phyloP scores from a whole-genome alignment of 805 yeast species.

The Lipomyces sp. region DNA sequence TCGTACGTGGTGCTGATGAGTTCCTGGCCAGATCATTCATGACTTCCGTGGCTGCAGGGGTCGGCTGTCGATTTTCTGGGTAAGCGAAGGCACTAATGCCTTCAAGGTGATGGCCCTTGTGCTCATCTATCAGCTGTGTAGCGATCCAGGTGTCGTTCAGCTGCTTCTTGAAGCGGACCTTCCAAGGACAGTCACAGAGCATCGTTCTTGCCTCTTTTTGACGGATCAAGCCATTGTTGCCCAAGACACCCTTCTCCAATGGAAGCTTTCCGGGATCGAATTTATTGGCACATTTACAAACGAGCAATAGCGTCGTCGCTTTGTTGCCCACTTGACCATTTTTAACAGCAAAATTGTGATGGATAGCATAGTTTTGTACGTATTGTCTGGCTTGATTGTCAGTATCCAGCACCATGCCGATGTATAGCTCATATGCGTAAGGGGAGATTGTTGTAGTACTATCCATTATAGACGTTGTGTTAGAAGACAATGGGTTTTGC shows the following conservation, averaged over 20 bases:
- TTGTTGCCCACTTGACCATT: conserved; percentile 3
- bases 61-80: not conserved
- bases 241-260: not conserved
- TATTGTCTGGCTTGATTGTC: not conserved
- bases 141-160: conserved; percentile 2
- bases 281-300: conserved; percentile 2
- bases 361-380: not conserved
- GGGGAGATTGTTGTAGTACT: not conserved
- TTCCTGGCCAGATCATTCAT: not conserved
- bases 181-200: not conserved
- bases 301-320: not conserved
- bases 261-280: not conserved
- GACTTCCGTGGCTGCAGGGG: not conserved
- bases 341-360: not conserved
- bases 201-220: not conserved
- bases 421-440: not conserved
- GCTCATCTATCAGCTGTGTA: not conserved
- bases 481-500: not conserved
- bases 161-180: conserved; percentile 1
- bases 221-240: not conserved
- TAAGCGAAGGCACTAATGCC: not conserved
- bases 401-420: not conserved
- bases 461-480: not conserved
- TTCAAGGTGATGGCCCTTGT: conserved; percentile 1
- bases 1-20: not conserved